phyloP scores from a whole-genome alignment of 345 rosid genomes.

The Dipteronia dyeriana region DNA sequence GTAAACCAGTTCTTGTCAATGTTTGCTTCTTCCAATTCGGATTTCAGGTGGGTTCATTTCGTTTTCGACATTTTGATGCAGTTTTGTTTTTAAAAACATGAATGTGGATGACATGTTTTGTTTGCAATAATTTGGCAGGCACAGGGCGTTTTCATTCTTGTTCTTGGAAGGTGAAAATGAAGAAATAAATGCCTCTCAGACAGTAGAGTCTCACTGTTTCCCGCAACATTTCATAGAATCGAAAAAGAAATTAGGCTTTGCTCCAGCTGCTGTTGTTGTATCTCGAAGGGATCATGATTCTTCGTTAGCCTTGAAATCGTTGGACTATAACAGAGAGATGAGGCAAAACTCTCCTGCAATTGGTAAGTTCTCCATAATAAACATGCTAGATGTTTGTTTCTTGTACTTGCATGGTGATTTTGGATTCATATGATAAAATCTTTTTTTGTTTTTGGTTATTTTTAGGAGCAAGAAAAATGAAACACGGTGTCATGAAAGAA shows the following conservation, averaged over 20 bases:
- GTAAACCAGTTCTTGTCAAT: conserved; percentile 85
- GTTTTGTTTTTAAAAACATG: not conserved
- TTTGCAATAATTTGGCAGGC: conserved; percentile 46
- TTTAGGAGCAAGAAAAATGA: conserved; percentile 54
- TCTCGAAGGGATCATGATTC: conserved; percentile 61
- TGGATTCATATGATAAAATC: not conserved
- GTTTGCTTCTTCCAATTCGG: conserved; percentile 79
- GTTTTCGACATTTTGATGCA: conserved; percentile 9
- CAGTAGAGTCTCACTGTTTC: conserved; percentile 75
- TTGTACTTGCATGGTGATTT: conserved; percentile 4
- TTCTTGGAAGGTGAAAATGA: conserved; percentile 79
- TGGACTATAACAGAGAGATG: conserved; percentile 63
- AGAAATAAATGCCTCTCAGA: conserved; percentile 72
- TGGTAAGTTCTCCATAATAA: conserved; percentile 44
- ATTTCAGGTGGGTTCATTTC: conserved; percentile 59
- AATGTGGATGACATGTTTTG: not conserved
- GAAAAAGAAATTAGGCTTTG: conserved; percentile 66
- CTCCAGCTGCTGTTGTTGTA: conserved; percentile 78
- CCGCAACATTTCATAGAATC: conserved; percentile 79
- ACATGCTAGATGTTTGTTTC: not conserved
- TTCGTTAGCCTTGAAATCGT: conserved; percentile 51
- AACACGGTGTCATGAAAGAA: conserved; percentile 53
- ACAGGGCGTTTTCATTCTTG: conserved; percentile 79
- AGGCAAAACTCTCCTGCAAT: conserved; percentile 49
- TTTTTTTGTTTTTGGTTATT: not conserved